Evolutionary conservation across 495 filamentous ascomycete genomes (phyloP), one percentile per base, ranked within the genome.

Genomic region (Penicillium alfredii): DNA sequence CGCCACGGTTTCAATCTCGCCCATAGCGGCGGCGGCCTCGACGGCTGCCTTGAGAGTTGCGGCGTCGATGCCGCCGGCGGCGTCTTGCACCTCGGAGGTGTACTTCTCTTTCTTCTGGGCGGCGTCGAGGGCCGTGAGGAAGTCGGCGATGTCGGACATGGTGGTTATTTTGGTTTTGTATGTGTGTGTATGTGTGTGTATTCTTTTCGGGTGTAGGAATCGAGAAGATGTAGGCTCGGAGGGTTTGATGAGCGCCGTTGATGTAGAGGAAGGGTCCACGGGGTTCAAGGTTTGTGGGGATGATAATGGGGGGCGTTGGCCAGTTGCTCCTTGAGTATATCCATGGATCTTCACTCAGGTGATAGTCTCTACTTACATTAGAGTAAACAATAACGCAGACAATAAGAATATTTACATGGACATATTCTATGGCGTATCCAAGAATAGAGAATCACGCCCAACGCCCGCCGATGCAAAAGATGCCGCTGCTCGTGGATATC

Each of bases 141-240:
- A 67, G 34, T 38, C 19, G 17, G 53, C 27, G 35, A 59, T 40
- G 38, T 58, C 51, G 29, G 59, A 42, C 63, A 67, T 67, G 33
- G 30, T 66, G 48, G 17, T 8, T 14, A 26, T 25, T n/a, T n/a
- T 24, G 18, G 28, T 28, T 44, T 36, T 15, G 37, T 33, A 27
- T 19, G 30, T 15, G 21, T 43, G 42, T 43, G 21, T 28, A 30
- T n/a, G 19, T n/a, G 33, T 11, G 23, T 30, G 28, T 12, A 13
- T 19, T 30, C 8, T 30, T 30, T 17, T 9, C n/a, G 26, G 28
- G 25, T 34, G 38, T 28, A 29, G 11, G n/a, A 25, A 25, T 16
- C 41, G 35, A 11, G 21, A 14, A 27, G 20, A 30, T 20, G 16
- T 20, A 23, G 22, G 15, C 12, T 27, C 8, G 20, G 21, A 28